phyloP scores from a whole-genome alignment of 2,329 filamentous ascomycete species.

The Paraconiothyrium sp. region DNA sequence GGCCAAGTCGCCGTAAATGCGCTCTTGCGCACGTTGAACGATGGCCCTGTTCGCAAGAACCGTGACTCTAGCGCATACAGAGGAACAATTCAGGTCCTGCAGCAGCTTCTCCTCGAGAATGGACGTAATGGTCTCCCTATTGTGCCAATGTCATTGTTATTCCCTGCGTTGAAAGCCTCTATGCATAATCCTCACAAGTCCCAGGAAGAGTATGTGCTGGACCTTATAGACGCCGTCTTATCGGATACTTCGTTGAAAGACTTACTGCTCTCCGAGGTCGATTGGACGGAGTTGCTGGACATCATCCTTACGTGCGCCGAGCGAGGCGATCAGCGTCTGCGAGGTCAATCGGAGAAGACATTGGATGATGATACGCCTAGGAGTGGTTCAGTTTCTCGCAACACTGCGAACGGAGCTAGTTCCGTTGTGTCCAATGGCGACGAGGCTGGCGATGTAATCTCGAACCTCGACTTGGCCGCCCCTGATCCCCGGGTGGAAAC shows the following conservation, averaged over 20 bases:
- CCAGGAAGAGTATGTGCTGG: constrained; percentile 61
- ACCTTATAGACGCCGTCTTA: constrained; percentile 52
- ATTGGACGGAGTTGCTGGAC: constrained; percentile 70
- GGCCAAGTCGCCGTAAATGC: constrained; percentile 74
- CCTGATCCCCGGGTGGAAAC: constrained; percentile 17
- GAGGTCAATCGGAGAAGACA: constrained; percentile 23
- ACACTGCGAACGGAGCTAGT: constrained; percentile 19
- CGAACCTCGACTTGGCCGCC: constrained; percentile 22
- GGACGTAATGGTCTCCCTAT: constrained; percentile 44
- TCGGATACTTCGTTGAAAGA: constrained; percentile 63
- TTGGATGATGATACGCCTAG: constrained; percentile 51
- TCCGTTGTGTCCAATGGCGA: constrained; percentile 28
- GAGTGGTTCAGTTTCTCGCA: constrained; percentile 22
- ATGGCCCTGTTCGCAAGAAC: constrained; percentile 36
- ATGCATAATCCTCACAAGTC: constrained; percentile 37
- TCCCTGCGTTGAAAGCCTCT: constrained; percentile 45
- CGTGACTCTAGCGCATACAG: constrained; percentile 38
- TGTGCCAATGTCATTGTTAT: constrained; percentile 45
- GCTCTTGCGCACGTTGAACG: constrained; percentile 65
- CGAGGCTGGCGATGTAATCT: constrained; percentile 25
- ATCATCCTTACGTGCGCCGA: constrained; percentile 65
- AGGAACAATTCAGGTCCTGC: constrained; percentile 43
- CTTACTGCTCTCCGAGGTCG: constrained; percentile 70
- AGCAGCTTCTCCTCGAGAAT: constrained; percentile 44
- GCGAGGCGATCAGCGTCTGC: constrained; percentile 40